These are phyloP conservation scores for Penicillium sp. DNA, from an alignment of 2,329 filamentous ascomycete genomes.

Conservation along the genomic window DNA sequence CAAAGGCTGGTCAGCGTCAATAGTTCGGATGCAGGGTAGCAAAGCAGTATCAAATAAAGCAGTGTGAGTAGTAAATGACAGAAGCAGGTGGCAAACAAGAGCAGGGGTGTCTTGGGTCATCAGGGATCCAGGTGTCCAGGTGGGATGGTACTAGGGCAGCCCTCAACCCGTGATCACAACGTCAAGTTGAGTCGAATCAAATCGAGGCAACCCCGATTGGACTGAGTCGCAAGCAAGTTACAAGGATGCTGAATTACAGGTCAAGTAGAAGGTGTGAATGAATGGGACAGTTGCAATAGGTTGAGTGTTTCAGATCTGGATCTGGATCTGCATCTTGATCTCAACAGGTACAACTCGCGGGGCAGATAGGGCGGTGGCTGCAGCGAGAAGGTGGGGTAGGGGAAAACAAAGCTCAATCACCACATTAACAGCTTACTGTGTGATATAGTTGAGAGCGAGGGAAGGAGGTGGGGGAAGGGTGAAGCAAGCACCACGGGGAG, in stretches of 20 bases:
- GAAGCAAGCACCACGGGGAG: neutral
- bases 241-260: constrained; percentile 6
- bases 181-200: neutral
- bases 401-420: neutral
- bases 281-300: neutral
- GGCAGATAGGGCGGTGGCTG: neutral
- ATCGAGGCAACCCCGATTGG: neutral
- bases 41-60: neutral
- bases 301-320: neutral
- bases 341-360: neutral
- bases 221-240: neutral
- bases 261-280: constrained; percentile 19
- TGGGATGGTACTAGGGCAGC: neutral
- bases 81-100: neutral
- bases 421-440: constrained; percentile 14
- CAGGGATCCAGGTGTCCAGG: neutral
- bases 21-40: neutral
- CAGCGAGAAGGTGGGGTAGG: neutral
- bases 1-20: neutral
- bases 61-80: neutral
- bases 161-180: neutral
- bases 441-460: constrained; percentile 3
- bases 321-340: neutral
- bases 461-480: neutral
- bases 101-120: neutral